Evolutionary conservation across 306 rosid species (phyloP), one percentile per base, ranked within the genome.

Genomic region (Delonix regia): DNA sequence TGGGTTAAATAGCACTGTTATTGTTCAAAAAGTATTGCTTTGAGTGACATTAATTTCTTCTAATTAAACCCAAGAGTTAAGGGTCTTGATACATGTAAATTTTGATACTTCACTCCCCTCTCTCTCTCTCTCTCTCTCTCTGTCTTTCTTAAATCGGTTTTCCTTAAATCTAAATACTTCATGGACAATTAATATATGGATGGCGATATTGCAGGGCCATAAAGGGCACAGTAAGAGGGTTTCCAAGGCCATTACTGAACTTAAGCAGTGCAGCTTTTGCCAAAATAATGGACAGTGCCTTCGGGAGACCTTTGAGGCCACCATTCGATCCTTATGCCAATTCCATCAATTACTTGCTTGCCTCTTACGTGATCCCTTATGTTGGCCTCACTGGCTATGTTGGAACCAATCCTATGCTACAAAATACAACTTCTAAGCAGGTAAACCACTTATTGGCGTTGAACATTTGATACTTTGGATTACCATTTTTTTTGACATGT

Each of bases 171-270:
- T 7, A 39, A 39, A 39, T 6, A 39, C 6, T 39, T 39, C 7
- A 18, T 51, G 18, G 57, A 51, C 24, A 51, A 51, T 16, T 49
- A 16, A 49, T 19, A n/a, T 2, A 49, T 6, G 9, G 2, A 49
- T 49, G 13, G 44, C 7, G 11, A 7, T 7, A 9, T 27, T 80
- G 78, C 85, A 93, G 93, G 84, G 95, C 97, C 56, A 93, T 93
- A 63, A 82, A 78, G 76, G 68, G 6, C 1, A 30, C 59, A 7
- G 91, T 93, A 11, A 76, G 9, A 64, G 97, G 95, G 8, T 91
- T 91, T 41, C 92, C 96, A 2, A 90, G 97, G 83, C 98, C 97
- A 39, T 78, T 83, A 76, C 25, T 93, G 82, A 24, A 91, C 78
- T 66, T 86, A 47, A 89, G 98, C 81, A 13, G 74, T 2, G 71